Evolutionary conservation across 2,329 filamentous ascomycete genomes (phyloP).

Genomic region (Aspergillus pseudoglaucus): DNA sequence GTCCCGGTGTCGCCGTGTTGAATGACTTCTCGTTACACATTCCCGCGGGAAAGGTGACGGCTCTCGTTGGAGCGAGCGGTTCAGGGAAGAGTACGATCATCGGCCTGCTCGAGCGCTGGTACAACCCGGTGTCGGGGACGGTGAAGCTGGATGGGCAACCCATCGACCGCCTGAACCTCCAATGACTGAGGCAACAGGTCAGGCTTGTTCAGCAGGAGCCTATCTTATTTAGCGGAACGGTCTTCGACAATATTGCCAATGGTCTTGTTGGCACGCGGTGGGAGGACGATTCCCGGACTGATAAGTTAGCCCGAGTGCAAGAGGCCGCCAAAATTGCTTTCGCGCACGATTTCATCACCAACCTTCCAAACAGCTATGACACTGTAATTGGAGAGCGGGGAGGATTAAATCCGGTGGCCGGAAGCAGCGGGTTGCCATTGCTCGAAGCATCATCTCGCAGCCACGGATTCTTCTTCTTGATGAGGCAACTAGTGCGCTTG

Average conservation of each 20-base stretch:
- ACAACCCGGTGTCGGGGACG: slow-evolving; percentile 56
- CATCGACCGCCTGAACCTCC: slow-evolving; percentile 51
- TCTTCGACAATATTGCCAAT: slow-evolving; percentile 30
- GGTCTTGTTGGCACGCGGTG: slow-evolving; percentile 32
- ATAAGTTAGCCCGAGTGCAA: slow-evolving; percentile 44
- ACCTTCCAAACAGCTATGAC: slow-evolving; percentile 45
- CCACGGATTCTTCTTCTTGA: slow-evolving; percentile 62
- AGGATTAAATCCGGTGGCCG: slow-evolving; percentile 16
- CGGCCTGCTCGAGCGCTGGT: slow-evolving; percentile 54
- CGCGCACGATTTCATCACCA: slow-evolving; percentile 50
- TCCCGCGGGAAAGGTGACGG: slow-evolving; percentile 45
- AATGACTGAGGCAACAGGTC: slow-evolving; percentile 16
- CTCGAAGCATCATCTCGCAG: slow-evolving; percentile 72
- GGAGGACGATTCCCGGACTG: slow-evolving; percentile 29
- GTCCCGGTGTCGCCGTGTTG: slow-evolving; percentile 11
- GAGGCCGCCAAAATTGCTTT: slow-evolving; percentile 27
- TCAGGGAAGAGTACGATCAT: slow-evolving; percentile 63
- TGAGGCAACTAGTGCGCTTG: slow-evolving; percentile 24
- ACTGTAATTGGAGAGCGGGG: slow-evolving; percentile 54
- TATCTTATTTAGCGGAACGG: slow-evolving; percentile 15
- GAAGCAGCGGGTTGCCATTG: slow-evolving; percentile 66
- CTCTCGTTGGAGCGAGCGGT: slow-evolving; percentile 49
- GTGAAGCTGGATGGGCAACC: slow-evolving; percentile 60
- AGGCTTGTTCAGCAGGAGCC: slow-evolving; percentile 17
- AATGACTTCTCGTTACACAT: slow-evolving; percentile 19